A percentile compares a stretch with the other conserved stretches of the same genome.
Evolutionary conservation across 2,329 filamentous ascomycete species (phyloP).

Genomic region (Sporothrix humicola): DNA sequence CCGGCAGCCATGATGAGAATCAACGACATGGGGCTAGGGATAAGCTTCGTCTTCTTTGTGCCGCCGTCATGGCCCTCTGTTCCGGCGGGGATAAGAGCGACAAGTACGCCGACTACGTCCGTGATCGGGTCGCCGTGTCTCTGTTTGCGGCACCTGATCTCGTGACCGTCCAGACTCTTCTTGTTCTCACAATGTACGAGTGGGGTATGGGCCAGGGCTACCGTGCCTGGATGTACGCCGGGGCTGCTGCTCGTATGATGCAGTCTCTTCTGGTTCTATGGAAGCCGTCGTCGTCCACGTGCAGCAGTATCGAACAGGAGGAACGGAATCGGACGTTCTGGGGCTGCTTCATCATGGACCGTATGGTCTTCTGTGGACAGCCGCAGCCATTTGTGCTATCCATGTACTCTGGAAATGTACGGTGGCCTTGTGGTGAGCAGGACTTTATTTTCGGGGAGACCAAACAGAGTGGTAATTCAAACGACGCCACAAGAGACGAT

Average conservation of each 20-base stretch:
- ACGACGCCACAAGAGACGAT: not conserved
- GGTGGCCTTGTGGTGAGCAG: conserved; percentile 36
- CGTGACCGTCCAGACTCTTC: conserved; percentile 30
- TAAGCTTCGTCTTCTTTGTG: conserved; percentile 8
- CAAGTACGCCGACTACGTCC: not conserved
- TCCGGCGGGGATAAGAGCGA: not conserved
- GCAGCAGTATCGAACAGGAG: conserved; percentile 40
- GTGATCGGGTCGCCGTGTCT: not conserved
- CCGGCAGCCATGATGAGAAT: not conserved
- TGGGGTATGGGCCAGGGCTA: conserved; percentile 52
- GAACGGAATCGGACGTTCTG: conserved; percentile 52
- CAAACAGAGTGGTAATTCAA: not conserved
- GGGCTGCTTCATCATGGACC: conserved; percentile 54
- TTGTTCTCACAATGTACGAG: conserved; percentile 41
- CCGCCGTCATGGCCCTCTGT: conserved; percentile 21
- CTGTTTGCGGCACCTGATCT: conserved; percentile 13
- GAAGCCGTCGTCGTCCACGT: conserved; percentile 38
- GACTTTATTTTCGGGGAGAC: conserved; percentile 50
- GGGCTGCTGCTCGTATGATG: conserved; percentile 50
- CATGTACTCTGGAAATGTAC: conserved; percentile 24
- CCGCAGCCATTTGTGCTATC: conserved; percentile 43
- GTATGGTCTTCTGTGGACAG: conserved; percentile 52
- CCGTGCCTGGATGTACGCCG: conserved; percentile 52
- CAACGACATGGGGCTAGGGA: not conserved
- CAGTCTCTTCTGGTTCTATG: conserved; percentile 45